Conservation (phyloP, 2,329 filamentous ascomycete species). For the Penicillium brevicompactum region DNA sequence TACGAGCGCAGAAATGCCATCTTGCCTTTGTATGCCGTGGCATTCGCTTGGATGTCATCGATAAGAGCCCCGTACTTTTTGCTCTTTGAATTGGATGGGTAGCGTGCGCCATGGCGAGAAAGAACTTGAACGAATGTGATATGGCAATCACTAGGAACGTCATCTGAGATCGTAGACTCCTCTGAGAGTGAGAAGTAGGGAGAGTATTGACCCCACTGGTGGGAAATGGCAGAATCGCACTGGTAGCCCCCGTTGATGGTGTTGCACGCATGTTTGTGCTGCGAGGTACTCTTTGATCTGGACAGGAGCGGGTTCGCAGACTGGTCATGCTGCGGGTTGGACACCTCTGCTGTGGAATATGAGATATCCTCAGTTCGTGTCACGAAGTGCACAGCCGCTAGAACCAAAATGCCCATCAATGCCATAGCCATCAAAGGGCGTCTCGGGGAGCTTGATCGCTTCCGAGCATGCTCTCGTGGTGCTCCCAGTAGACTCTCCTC, state of each 20-base stretch:
- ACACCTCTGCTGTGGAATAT: background rate
- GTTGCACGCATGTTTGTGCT: conserved; percentile 48
- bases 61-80: conserved; percentile 65
- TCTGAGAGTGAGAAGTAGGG: conserved; percentile 71
- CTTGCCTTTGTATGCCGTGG: conserved; percentile 58
- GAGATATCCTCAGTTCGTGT: conserved; percentile 9
- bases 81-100: conserved; percentile 73
- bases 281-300: background rate
- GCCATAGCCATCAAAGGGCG: conserved; percentile 3
- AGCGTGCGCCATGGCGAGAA: conserved; percentile 81
- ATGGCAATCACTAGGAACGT: conserved; percentile 67
- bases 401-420: conserved; percentile 5
- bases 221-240: conserved; percentile 64
- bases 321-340: conserved; percentile 1
- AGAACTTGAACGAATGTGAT: conserved; percentile 80
- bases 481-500: conserved; percentile 10
- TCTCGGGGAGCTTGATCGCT: background rate
- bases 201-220: conserved; percentile 84
- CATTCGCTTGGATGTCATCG: conserved; percentile 63
- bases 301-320: background rate
- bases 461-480: background rate
- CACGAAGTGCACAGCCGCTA: conserved; percentile 10
- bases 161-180: conserved; percentile 63
- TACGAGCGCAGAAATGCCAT: conserved; percentile 74
- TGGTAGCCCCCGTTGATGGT: conserved; percentile 60